phyloP scores from a whole-genome alignment of 345 rosid species.

The Pelargonium nanum region DNA sequence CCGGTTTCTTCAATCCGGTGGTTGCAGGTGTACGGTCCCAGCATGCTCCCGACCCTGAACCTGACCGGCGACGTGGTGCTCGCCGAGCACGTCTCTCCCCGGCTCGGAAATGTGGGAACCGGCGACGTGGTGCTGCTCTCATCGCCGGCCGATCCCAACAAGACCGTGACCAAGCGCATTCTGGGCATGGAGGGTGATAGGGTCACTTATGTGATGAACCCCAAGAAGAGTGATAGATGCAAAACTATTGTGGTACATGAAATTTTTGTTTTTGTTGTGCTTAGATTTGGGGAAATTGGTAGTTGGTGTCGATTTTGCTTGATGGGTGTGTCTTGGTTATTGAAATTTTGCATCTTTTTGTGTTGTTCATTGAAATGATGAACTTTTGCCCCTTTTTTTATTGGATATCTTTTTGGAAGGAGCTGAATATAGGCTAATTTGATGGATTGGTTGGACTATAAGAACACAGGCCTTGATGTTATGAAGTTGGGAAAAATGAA shows the following conservation, averaged over 20 bases:
- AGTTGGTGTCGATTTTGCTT: not conserved
- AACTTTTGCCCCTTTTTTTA: no score
- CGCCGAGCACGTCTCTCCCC: slow-evolving; percentile 55
- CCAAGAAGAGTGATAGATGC: slow-evolving; percentile 32
- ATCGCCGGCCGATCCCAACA: slow-evolving; percentile 57
- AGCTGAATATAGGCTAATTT: not conserved
- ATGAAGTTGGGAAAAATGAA: not conserved
- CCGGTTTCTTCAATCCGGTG: not conserved
- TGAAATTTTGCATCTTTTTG: not conserved
- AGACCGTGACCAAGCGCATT: slow-evolving; percentile 51
- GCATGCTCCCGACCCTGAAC: slow-evolving; percentile 80
- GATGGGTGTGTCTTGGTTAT: not conserved
- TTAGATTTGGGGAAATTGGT: not conserved
- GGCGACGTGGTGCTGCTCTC: slow-evolving; percentile 72
- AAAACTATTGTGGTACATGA: slow-evolving; percentile 22
- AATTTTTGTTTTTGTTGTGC: not conserved
- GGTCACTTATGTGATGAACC: slow-evolving; percentile 46
- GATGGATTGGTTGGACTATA: not conserved
- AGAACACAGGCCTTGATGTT: no score
- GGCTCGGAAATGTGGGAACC: slow-evolving; percentile 42
- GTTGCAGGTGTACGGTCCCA: slow-evolving; percentile 60
- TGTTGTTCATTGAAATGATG: no score
- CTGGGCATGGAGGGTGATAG: slow-evolving; percentile 59
- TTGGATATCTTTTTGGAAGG: no score
- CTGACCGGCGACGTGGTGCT: slow-evolving; percentile 55